Evolutionary conservation across 75 land plant species (phyloP), one percentile per base, ranked within the genome.

Genomic region (Adiantum capillusveneris): DNA sequence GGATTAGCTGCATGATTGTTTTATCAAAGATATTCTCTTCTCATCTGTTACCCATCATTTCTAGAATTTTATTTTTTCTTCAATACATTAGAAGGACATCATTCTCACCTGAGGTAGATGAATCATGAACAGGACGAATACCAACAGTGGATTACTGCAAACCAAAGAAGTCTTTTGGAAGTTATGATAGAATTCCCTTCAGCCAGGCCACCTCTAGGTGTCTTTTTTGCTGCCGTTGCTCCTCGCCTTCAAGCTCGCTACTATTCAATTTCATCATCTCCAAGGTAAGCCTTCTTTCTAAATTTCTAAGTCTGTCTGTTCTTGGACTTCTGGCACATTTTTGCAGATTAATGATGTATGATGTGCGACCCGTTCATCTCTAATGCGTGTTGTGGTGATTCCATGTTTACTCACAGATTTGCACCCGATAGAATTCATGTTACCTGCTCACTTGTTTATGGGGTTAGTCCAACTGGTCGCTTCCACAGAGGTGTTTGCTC

Each of bases 201-300:
- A 12, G 91, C 82, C 28, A 90, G 78, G 60, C 78, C 90, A 18
- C 91, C 96, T 2, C 79, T 95, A 49, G 99, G 99, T n/a, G 99
- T 90, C 29, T 95, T 95, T 81, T 95, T 95, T 77, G 99, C 96
- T n/a, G 83, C 91, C 29, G 70, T 94, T 56, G 82, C 90, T 21
- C 87, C 96, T 56, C 90, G 90, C 6, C 64, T 94, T 45, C 98
- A 89, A 56, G 91, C 98, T 1, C 77, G 98, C 75, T 94, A 76
- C 51, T 94, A 94, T 72, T 94, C 98, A 2, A 94, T 94, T 37
- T 94, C 98, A 14, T 94, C 98, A 6, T 94, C 98, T 0, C 91
- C 98, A 17, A 89, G 63, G 97, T 84, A 49, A 16, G 67, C 9
- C 12, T n/a, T n/a, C n/a, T n/a, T n/a, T n/a, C n/a, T n/a, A n/a